Evolutionary conservation across 371 early-diverging fungal species (phyloP).

Genomic region (Mortierella sp.): DNA sequence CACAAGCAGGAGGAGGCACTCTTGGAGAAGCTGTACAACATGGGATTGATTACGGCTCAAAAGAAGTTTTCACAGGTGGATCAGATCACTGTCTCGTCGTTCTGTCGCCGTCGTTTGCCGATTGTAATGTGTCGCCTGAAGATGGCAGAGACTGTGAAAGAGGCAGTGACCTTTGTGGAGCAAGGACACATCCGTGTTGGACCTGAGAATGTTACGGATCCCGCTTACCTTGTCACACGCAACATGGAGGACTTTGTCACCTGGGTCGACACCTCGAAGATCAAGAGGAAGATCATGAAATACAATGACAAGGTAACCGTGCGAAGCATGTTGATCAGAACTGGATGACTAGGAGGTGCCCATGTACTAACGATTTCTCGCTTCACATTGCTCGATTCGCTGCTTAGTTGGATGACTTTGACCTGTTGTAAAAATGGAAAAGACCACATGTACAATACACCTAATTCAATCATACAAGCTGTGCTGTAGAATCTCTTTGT

Average conservation of each 20-base stretch:
- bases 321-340: neutral
- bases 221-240: constrained; percentile 90
- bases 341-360: neutral
- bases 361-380: neutral
- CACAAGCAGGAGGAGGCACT: constrained; percentile 81
- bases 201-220: constrained; percentile 90
- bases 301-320: constrained; percentile 92
- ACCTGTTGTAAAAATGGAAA: constrained; percentile 63
- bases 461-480: too few species aligned
- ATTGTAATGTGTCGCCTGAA: constrained; percentile 95
- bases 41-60: constrained; percentile 90
- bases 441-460: constrained; percentile 27
- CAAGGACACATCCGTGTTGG: constrained; percentile 99
- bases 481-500: too few species aligned
- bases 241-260: constrained; percentile 99
- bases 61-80: constrained; percentile 90
- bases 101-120: constrained; percentile 95
- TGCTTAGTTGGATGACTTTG: constrained; percentile 73
- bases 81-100: constrained; percentile 91
- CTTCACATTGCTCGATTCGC: neutral
- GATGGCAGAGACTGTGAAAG: constrained; percentile 96
- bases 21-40: constrained; percentile 89
- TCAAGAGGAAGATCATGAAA: constrained; percentile 98
- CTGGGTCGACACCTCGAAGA: constrained; percentile 98
- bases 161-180: constrained; percentile 95